Base-by-base conservation (phyloP, 495 filamentous ascomycete genomes). In the Usnea hakonensis region DNA sequence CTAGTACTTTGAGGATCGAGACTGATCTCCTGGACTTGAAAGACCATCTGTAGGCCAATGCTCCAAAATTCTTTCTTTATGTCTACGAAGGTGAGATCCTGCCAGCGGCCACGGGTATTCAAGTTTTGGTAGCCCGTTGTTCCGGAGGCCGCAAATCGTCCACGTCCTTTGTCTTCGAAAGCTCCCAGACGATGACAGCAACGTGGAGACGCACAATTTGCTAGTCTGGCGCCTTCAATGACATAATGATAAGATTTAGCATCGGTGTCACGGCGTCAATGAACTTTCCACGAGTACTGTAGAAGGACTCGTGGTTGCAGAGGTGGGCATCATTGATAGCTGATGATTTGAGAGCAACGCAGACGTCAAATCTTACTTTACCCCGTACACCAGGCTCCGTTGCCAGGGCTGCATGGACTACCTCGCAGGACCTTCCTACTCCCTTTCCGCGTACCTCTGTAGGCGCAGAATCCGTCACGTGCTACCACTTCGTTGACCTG, bases 321-420 rank as follows among this genome's bases (percentile, higher is more conserved):
- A 79, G 81, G 60, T 78, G 81, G 43, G 78, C 73, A 60, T 77
- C 77, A 65, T 77, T 78, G 68, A 66, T 79, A 84, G 61, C 67
- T 76, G 8, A 66, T 67, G 57, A 77, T 71, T n/a, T n/a, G n/a
- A n/a, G n/a, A 23, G 33, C 38, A 41, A 55, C 26, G 21, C 54
- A 23, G 54, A 14, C 14, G 30, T 63, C 37, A 30, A 63, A 26
- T 5, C 53, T 9, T 63, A 63, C 41, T 63, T 48, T 23, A 63
- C 38, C 0, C 14, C 38, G 9, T 63, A 57, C 21, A 54, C 61
- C 3, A 41, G 16, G 2, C 5, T 32, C 28, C 36, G 23, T 16
- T 63, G 58, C 30, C 61, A 63, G 19, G 61, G 55, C 17, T 21
- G 16, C 23, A 57, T 63, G 38, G 61, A 63, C 53, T 63, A 32